Percentiles rank a stretch among this genome's conserved stretches.
phyloP scores from a whole-genome alignment of 805 yeast genomes.

The Pichia ethanolica region DNA sequence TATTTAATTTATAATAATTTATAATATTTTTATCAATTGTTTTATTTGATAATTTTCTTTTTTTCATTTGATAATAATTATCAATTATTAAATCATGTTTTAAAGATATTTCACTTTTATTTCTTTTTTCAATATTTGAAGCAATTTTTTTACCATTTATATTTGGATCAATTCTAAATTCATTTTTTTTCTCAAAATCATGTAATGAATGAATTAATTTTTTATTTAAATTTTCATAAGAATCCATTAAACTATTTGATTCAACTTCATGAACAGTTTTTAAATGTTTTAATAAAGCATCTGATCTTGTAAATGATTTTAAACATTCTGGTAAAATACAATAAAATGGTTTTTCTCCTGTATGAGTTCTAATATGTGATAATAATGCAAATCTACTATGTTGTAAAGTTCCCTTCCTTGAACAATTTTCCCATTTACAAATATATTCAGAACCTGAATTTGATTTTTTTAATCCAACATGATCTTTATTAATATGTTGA shows the following conservation, averaged over 20 bases:
- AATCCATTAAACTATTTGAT: slow-evolving; percentile 17
- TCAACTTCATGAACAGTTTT: slow-evolving; percentile 51
- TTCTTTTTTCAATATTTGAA: not conserved
- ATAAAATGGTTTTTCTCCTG: slow-evolving; percentile 58
- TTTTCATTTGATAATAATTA: slow-evolving; percentile 8
- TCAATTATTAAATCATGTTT: slow-evolving; percentile 11
- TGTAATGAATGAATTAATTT: not conserved
- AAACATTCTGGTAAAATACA: slow-evolving; percentile 65
- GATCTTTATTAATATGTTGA: slow-evolving; percentile 33
- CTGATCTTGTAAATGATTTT: slow-evolving; percentile 49
- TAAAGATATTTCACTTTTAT: slow-evolving; percentile 1
- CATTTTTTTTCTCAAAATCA: slow-evolving; percentile 6
- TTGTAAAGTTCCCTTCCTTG: slow-evolving; percentile 42
- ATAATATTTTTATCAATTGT: slow-evolving; percentile 8
- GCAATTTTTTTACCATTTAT: slow-evolving; percentile 6
- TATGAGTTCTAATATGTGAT: slow-evolving; percentile 58
- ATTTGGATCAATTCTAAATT: slow-evolving; percentile 2
- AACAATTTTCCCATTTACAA: slow-evolving; percentile 60
- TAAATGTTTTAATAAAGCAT: slow-evolving; percentile 58
- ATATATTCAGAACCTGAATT: slow-evolving; percentile 29
- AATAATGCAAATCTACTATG: slow-evolving; percentile 51
- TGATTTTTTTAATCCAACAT: slow-evolving; percentile 22
- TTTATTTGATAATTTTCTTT: slow-evolving; percentile 1
- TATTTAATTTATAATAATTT: slow-evolving; percentile 9
- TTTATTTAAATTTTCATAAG: slow-evolving; percentile 13